A percentile compares a stretch with the other conserved stretches of the same genome.
These are phyloP conservation scores for Simmondsia chinensis DNA, from an alignment of 148 eudicot genomes.

Conservation along the genomic window DNA sequence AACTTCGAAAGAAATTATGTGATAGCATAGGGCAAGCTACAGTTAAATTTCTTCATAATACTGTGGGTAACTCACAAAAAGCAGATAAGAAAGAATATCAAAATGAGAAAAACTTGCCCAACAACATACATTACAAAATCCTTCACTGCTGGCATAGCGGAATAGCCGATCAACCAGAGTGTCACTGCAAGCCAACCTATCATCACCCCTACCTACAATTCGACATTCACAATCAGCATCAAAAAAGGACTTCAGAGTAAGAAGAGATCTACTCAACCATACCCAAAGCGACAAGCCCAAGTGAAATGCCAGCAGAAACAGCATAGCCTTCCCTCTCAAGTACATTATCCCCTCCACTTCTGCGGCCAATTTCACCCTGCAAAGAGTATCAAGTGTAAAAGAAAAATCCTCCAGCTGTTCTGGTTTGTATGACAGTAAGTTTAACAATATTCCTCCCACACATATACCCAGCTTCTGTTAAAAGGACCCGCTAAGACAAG, in stretches of 20 bases:
- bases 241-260: neutral
- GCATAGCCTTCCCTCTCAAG: constrained; percentile 98
- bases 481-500: too few species aligned
- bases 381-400: constrained; percentile 5
- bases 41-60: too few species aligned
- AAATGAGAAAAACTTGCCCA: too few species aligned
- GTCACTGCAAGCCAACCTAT: constrained; percentile 64
- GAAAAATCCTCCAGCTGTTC: too few species aligned
- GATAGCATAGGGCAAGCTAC: too few species aligned
- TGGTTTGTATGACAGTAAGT: too few species aligned
- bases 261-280: constrained; percentile 12
- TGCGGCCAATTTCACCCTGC: constrained; percentile 90
- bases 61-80: too few species aligned
- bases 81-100: too few species aligned
- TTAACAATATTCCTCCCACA: too few species aligned
- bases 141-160: constrained; percentile 77
- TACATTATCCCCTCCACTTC: constrained; percentile 99
- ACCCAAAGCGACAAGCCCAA: constrained; percentile 97
- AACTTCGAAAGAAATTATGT: too few species aligned
- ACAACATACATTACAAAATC: constrained; percentile 51
- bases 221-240: constrained; percentile 11
- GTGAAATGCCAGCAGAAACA: constrained; percentile 93
- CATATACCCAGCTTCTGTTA: too few species aligned
- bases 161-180: constrained; percentile 73
- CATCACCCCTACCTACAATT: constrained; percentile 74